These are phyloP conservation scores for Cyphellophora attinorum DNA, from an alignment of 2,329 filamentous ascomycete species.

Conservation along the genomic window DNA sequence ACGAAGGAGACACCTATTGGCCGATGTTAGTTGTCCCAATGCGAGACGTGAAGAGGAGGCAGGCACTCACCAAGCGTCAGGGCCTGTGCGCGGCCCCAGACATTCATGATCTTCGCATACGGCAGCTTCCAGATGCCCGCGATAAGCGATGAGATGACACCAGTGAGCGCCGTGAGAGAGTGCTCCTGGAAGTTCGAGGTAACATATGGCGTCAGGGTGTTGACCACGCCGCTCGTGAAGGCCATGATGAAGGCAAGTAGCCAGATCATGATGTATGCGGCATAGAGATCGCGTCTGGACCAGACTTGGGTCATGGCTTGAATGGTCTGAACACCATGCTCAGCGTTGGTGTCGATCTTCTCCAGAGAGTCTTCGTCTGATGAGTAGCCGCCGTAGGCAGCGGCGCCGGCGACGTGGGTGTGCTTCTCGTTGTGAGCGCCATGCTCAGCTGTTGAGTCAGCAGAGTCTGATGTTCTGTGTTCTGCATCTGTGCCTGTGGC, in stretches of 20 bases:
- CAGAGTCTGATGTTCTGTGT: not conserved
- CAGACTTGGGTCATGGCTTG: constrained; percentile 32
- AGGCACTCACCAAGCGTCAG: constrained; percentile 24
- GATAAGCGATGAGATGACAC: constrained; percentile 44
- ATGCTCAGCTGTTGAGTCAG: not conserved
- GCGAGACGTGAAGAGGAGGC: too few species aligned
- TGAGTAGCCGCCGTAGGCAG: not conserved
- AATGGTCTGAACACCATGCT: constrained; percentile 21
- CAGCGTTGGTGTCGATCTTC: not conserved
- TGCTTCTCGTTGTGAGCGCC: not conserved
- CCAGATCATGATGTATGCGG: constrained; percentile 19
- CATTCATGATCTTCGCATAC: constrained; percentile 51
- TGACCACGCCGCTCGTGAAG: constrained; percentile 28
- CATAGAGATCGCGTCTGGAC: constrained; percentile 20
- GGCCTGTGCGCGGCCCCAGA: constrained; percentile 51
- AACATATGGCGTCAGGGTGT: constrained; percentile 37
- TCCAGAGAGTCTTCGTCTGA: not conserved
- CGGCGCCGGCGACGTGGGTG: not conserved
- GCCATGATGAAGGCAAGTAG: constrained; percentile 33
- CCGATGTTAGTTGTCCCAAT: too few species aligned
- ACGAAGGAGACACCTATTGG: too few species aligned
- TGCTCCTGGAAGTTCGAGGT: constrained; percentile 45
- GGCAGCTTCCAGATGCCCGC: constrained; percentile 49
- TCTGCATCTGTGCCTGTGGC: not conserved
- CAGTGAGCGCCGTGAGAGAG: constrained; percentile 36